Evolutionary conservation across 177 flowering plant genomes (phyloP).

Genomic region (Vitis hybrid): DNA sequence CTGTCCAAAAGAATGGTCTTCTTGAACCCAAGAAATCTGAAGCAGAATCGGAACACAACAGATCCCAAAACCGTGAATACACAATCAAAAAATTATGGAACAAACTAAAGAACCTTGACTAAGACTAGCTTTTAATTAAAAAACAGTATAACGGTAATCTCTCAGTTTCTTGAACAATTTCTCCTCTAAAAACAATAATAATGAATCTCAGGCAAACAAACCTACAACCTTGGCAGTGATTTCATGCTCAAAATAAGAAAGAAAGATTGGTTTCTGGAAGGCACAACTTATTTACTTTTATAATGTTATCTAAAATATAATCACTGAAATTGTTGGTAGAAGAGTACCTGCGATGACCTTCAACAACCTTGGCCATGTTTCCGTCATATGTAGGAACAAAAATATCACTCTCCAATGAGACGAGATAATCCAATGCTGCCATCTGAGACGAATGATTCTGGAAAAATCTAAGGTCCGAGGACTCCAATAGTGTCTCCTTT

Average conservation of each 20-base stretch:
- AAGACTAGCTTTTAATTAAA: too few relatives aligned
- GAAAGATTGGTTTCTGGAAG: neutral
- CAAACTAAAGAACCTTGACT: neutral
- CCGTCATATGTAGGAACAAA: constrained; percentile 89
- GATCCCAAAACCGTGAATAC: neutral
- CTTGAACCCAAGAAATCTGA: constrained; percentile 73
- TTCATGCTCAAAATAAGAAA: too few relatives aligned
- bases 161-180: too few relatives aligned
- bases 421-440: constrained; percentile 86
- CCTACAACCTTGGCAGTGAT: neutral
- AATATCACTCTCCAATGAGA: constrained; percentile 74
- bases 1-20: constrained; percentile 69
- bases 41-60: constrained; percentile 7
- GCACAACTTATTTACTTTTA: neutral
- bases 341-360: constrained; percentile 83
- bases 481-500: constrained; percentile 68
- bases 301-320: neutral
- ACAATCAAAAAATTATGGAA: neutral
- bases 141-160: too few relatives aligned
- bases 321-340: neutral
- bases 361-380: constrained; percentile 91
- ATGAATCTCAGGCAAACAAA: neutral
- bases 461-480: constrained; percentile 64
- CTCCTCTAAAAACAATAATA: too few relatives aligned
- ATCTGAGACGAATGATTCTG: constrained; percentile 87